These are phyloP conservation scores for Aspergillus latus DNA, from an alignment of 2,329 filamentous ascomycete species.

Conservation along the genomic window DNA sequence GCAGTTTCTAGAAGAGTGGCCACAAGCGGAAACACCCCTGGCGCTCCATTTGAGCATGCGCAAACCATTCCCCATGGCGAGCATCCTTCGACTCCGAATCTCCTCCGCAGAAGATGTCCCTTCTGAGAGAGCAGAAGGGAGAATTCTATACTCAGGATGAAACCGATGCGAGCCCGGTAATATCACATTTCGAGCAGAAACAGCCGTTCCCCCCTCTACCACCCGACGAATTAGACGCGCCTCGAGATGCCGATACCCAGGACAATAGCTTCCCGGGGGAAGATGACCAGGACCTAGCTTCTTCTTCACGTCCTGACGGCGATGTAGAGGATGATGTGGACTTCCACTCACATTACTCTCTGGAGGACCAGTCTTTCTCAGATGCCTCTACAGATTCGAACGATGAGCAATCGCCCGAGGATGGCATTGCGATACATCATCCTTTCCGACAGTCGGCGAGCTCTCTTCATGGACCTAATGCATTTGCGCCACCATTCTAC, in stretches of 20 bases:
- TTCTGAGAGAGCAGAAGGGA: conserved; percentile 8
- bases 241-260: conserved; percentile 10
- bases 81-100: neutral
- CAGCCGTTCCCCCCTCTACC: conserved; percentile 36
- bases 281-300: conserved; percentile 31
- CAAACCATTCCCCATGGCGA: conserved; percentile 1
- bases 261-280: conserved; percentile 24
- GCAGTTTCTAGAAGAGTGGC: conserved; percentile 10
- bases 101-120: conserved; percentile 15
- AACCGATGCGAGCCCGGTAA: conserved; percentile 7
- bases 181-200: conserved; percentile 29
- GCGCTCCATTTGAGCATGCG: neutral
- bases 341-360: conserved; percentile 48
- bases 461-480: conserved; percentile 45
- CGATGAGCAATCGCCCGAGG: conserved; percentile 30
- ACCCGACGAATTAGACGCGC: conserved; percentile 25
- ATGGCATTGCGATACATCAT: conserved; percentile 35
- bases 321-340: conserved; percentile 41
- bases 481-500: conserved; percentile 85
- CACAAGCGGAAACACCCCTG: neutral
- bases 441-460: conserved; percentile 43
- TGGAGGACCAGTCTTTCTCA: conserved; percentile 40
- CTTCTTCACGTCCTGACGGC: conserved; percentile 29
- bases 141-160: conserved; percentile 9
- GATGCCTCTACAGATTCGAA: conserved; percentile 34